Evolutionary conservation across 2,329 filamentous ascomycete species (phyloP).

Genomic region (Botrytis medusae): DNA sequence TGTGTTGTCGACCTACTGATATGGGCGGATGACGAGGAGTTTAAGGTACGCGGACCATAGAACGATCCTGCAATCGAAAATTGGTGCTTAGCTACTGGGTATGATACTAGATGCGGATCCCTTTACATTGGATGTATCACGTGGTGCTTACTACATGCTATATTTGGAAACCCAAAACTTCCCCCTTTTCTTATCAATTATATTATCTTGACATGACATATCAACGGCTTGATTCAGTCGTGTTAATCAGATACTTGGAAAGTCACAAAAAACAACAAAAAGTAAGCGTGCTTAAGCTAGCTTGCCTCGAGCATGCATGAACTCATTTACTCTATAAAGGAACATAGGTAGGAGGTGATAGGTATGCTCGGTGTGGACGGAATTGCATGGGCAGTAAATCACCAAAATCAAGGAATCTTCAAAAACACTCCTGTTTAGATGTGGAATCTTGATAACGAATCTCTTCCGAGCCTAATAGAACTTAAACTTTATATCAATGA

Average conservation of each 20-base stretch:
- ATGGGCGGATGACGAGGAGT: constrained; percentile 14
- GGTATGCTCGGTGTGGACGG: not conserved
- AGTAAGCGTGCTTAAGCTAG: not conserved
- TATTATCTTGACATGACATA: not conserved
- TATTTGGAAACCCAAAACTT: not conserved
- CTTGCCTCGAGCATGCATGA: not conserved
- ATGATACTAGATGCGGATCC: not conserved
- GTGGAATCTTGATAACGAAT: not conserved
- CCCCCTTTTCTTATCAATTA: not conserved
- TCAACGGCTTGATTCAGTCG: not conserved
- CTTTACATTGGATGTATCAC: not conserved
- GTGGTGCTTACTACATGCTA: not conserved
- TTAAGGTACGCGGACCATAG: constrained; percentile 15
- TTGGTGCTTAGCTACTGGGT: not conserved
- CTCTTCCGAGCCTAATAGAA: not conserved
- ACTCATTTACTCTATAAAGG: not conserved
- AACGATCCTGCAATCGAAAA: constrained; percentile 15
- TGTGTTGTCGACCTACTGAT: constrained; percentile 13
- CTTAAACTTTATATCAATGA: not conserved
- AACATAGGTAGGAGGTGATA: not conserved
- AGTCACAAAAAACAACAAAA: not conserved
- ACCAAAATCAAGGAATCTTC: not conserved
- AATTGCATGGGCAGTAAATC: not conserved
- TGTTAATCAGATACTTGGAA: not conserved
- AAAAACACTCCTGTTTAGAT: not conserved